Evolutionary conservation across 2,329 filamentous ascomycete genomes (phyloP), one percentile per base, ranked within the genome.

Genomic region (Seiridium unicorne): DNA sequence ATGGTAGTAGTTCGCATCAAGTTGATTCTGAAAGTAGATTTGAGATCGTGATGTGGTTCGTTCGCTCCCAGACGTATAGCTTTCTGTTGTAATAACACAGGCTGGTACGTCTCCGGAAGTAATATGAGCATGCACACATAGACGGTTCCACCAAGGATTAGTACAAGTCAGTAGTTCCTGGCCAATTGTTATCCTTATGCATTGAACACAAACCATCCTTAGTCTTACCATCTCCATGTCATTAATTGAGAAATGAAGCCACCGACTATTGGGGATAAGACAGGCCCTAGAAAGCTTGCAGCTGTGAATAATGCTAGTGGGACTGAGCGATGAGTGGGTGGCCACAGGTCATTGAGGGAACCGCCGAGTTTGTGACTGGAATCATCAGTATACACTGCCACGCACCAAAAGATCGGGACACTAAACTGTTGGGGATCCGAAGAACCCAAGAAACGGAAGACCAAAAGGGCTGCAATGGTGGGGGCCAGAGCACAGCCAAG

Each of bases 401-500:
- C 7, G 38, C 38, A 42, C 13, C 1, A 2, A 2, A 8, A 42
- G 13, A 1, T 42, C 7, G 7, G 7, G 38, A 13, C 38, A 42
- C 38, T 42, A 2, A 42, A 1, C 38, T 42, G 38, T 36, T 2
- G 76, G 74, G 1, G 74, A 75, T 0, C 73, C 79, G 61, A 80
- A 80, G 3, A 80, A 64, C 3, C 79, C 79, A 81, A 77, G 67
- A 79, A 81, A 2, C 79, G 64, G 72, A 77, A 8, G 67, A 72
- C 3, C 3, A 67, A 47, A 32, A 67, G 55, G 3, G 62, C 64
- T 55, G 61, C 31, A 8, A 56, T 56, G n/a, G 74, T 77, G 0
- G 79, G 79, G 1, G 82, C 77, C 35, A 83, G 69, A 0, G 84
- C 84, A 67, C 82, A 82, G 9, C 74, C 84, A 38, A 86, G 31